A percentile compares a stretch with the other conserved stretches of the same genome.
phyloP scores from a whole-genome alignment of 176 grass and related monocot species.

The Hordeum vulgare region MorexV3_pseudomolecules_assembly NC_058518.1:461585557-461586056 shows the following conservation, averaged over 20 bases:
- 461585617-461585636: constrained; percentile 22
- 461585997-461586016: background rate
- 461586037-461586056: constrained; percentile 28
- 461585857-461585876: background rate
- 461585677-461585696: constrained; percentile 64
- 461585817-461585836: constrained; percentile 53
- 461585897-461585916: background rate
- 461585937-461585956: background rate
- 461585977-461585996: background rate
- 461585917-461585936: background rate
- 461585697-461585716: constrained; percentile 71
- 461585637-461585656: background rate
- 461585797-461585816: constrained; percentile 25
- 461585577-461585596: constrained; percentile 59
- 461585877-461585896: background rate
- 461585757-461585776: constrained; percentile 15
- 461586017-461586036: background rate
- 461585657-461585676: constrained; percentile 49
- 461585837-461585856: constrained; percentile 48
- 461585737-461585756: background rate
- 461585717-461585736: constrained; percentile 35
- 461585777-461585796: constrained; percentile 4
- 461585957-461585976: background rate
- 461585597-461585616: constrained; percentile 46
- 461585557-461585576: constrained; percentile 43